Evolutionary conservation across 768 basidiomycete genomes (phyloP).

Genomic region (Leccinum subtestaceum): DNA sequence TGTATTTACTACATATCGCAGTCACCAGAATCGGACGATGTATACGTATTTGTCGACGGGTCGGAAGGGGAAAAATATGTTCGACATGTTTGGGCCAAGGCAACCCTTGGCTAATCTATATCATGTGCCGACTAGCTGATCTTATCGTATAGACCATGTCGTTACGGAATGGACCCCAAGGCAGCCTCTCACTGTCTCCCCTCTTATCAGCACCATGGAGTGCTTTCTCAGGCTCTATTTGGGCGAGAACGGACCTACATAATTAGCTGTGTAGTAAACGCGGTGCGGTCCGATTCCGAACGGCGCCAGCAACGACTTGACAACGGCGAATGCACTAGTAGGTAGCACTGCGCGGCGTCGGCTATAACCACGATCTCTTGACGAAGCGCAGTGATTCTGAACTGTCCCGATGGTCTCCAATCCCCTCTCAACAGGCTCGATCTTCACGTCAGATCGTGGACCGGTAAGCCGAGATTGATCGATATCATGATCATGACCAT

Average conservation of each 20-base stretch:
- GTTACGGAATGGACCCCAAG: no score
- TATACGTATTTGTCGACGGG: no score
- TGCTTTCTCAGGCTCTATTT: neutral
- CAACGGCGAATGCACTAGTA: neutral
- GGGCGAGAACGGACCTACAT: neutral
- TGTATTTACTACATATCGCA: constrained; percentile 11
- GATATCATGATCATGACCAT: neutral
- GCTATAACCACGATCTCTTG: neutral
- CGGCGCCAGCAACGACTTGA: neutral
- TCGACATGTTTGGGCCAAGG: no score
- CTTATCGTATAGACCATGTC: no score
- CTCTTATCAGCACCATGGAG: no score
- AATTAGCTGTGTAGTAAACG: no score
- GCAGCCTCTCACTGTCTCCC: no score
- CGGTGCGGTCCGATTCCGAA: neutral
- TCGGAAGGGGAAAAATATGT: no score
- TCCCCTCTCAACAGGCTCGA: neutral
- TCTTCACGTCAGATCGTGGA: neutral
- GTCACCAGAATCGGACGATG: neutral
- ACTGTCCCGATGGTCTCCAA: neutral
- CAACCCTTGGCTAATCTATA: neutral
- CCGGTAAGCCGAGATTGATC: neutral
- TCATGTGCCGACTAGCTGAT: no score
- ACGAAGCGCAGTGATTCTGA: neutral
- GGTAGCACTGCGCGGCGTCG: neutral